These are phyloP conservation scores for Leishmania lainsoni DNA, from an alignment of 208 protist genomes.

Conservation along the genomic window DNA sequence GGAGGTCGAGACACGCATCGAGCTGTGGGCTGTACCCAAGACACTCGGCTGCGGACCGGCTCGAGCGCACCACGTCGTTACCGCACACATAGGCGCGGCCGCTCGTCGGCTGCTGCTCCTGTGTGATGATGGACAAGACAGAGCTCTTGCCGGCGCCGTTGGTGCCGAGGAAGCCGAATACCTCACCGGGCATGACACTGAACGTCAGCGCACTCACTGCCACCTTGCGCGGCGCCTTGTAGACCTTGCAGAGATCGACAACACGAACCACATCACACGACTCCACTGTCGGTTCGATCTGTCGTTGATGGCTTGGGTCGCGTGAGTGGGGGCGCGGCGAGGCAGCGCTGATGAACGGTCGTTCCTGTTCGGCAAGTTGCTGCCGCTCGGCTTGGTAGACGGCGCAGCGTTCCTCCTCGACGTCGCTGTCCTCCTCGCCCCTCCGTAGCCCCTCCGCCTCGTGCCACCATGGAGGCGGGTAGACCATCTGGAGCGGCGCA, in stretches of 20 bases:
- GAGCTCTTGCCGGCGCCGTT: slow-evolving; percentile 91
- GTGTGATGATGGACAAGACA: slow-evolving; percentile 77
- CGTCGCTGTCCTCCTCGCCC: slow-evolving; percentile 52
- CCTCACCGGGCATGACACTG: slow-evolving; percentile 65
- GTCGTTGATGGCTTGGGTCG: background rate
- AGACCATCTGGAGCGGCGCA: slow-evolving; percentile 9
- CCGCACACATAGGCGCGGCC: slow-evolving; percentile 60
- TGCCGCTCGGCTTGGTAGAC: slow-evolving; percentile 38
- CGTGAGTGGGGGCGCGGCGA: background rate
- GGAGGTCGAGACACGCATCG: slow-evolving; percentile 90
- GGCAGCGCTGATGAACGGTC: background rate
- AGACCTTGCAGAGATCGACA: slow-evolving; percentile 44
- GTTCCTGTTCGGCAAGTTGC: slow-evolving; percentile 4
- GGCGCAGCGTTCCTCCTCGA: slow-evolving; percentile 46
- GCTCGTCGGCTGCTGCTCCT: slow-evolving; percentile 68
- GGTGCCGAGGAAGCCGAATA: slow-evolving; percentile 85
- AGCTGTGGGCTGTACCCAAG: slow-evolving; percentile 97
- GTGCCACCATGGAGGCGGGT: slow-evolving; percentile 21
- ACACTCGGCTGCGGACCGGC: slow-evolving; percentile 38
- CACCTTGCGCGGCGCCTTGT: slow-evolving; percentile 33
- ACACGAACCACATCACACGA: slow-evolving; percentile 39
- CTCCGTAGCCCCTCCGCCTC: slow-evolving; percentile 7
- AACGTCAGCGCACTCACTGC: slow-evolving; percentile 70
- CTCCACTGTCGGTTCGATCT: background rate
- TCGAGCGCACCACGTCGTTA: slow-evolving; percentile 51